These are phyloP conservation scores for Coemansia sp. DNA, from an alignment of 192 early-diverging fungal genomes.

Conservation along the genomic window DNA sequence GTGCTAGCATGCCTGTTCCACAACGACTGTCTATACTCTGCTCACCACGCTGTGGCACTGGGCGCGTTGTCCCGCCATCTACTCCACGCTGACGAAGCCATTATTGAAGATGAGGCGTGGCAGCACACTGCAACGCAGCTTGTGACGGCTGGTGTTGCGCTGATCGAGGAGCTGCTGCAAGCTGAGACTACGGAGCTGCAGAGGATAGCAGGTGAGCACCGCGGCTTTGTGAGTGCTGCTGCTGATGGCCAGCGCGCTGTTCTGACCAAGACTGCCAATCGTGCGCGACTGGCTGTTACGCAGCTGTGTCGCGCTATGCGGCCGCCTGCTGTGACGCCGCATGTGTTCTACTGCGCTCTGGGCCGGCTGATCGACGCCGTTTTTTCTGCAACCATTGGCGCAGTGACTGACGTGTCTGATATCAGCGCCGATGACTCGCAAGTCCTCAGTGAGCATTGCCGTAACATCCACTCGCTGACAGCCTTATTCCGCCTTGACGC, in stretches of 20 bases:
- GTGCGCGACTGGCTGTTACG: constrained; percentile 12
- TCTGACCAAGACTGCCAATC: constrained; percentile 11
- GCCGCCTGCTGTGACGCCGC: constrained; percentile 27
- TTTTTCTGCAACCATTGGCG: constrained; percentile 18
- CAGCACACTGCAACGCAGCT: constrained; percentile 5
- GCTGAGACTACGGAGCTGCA: constrained; percentile 16
- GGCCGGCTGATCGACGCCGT: constrained; percentile 26
- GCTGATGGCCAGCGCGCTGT: not conserved
- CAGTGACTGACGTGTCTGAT: constrained; percentile 22
- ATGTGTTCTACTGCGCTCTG: constrained; percentile 20
- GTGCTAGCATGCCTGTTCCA: constrained; percentile 41
- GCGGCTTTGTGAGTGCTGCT: constrained; percentile 5
- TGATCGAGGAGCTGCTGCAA: constrained; percentile 2
- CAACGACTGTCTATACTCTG: constrained; percentile 49
- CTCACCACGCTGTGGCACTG: constrained; percentile 29
- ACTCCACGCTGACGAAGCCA: too few relatives aligned
- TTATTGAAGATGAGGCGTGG: constrained; percentile 9
- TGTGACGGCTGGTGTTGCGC: constrained; percentile 3
- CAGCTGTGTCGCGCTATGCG: constrained; percentile 23
- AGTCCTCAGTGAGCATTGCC: constrained; percentile 40
- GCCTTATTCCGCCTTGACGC: constrained; percentile 18
- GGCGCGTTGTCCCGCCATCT: not conserved
- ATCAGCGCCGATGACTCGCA: constrained; percentile 47
- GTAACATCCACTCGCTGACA: constrained; percentile 1
- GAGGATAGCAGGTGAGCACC: constrained; percentile 6